These are phyloP conservation scores for Pythium oligandrum DNA, from an alignment of 352 stramenopile species.

Conservation along the genomic window DNA sequence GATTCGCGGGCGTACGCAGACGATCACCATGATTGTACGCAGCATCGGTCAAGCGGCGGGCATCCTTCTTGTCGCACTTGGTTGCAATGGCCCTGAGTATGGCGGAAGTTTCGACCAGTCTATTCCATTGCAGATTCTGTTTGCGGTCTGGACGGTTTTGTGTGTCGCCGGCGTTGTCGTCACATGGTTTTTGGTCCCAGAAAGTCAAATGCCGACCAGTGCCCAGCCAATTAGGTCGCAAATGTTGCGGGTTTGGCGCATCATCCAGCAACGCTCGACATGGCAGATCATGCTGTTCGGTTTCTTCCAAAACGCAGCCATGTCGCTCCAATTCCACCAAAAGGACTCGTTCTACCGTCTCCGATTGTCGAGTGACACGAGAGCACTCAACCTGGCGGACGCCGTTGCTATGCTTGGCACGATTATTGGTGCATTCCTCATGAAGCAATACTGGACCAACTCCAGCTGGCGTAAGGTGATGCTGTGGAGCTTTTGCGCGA, in stretches of 20 bases:
- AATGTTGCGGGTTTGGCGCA: slow-evolving; percentile 3
- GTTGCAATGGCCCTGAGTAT: slow-evolving; percentile 6
- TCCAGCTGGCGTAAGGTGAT: no score
- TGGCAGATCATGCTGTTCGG: slow-evolving; percentile 7
- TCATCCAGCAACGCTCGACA: slow-evolving; percentile 3
- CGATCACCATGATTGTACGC: slow-evolving; percentile 10
- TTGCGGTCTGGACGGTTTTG: slow-evolving; percentile 1
- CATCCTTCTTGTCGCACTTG: slow-evolving; percentile 2
- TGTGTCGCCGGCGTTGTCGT: not conserved
- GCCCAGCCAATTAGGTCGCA: slow-evolving; percentile 1
- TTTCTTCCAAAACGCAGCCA: slow-evolving; percentile 1
- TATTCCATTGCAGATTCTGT: slow-evolving; percentile 1
- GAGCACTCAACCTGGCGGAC: no score
- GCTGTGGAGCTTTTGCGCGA: no score
- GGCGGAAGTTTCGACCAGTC: slow-evolving; percentile 4
- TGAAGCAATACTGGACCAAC: not conserved
- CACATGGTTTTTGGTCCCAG: not conserved
- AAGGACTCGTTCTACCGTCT: no score
- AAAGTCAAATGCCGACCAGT: not conserved
- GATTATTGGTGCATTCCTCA: no score
- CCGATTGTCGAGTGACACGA: no score
- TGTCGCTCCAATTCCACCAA: not conserved
- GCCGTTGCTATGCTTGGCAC: no score
- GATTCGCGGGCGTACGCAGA: slow-evolving; percentile 16
- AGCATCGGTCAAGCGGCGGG: slow-evolving; percentile 12